Base-by-base conservation (phyloP, 2,329 filamentous ascomycete species). In the Coniochaeta ligniaria region DNA sequence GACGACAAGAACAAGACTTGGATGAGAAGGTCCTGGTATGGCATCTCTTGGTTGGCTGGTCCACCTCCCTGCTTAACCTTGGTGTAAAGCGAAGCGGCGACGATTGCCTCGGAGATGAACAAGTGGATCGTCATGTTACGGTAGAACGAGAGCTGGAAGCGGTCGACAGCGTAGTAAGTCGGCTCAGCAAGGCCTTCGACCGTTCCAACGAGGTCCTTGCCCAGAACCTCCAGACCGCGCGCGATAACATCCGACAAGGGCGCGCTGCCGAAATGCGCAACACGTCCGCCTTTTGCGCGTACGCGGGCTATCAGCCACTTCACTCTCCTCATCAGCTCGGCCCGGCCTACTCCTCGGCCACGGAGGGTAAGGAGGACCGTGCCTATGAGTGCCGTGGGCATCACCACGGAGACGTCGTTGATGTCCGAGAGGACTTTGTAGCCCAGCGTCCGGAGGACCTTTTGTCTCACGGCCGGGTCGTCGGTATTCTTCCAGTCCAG, bases 41-140 rank as follows among this genome's bases (percentile, higher is more conserved):
- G 76, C 28, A 96, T 94, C 55, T 89, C 85, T 71, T 98, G 92
- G 66, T 89, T 85, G 4, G 87, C 80, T 0, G 91, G 89, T 0
- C 90, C 91, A n/a, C 94, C 94, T 17, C 95, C 95, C 63, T 87
- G 86, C 74, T 99, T 99, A 60, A 98, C 90, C 52, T 86, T 85
- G 0, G 88, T 95, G 73, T 99, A 99, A 81, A 99, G 88, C 31
- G 90, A 90, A 5, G 88, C 91, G 63, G 91, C 95, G 24, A 98
- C 91, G 5, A 99, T 80, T 0, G 94, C 90, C 72, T 98, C 93
- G 2, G 92, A 89, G 61, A 99, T 95, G 73, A 99, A 99, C 6
- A 99, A 83, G 71, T 99, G 95, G 63, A 99, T 99, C 0, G 94
- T 97, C 95, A 98, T 98, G 74, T 99, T 99, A 59, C 95, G 88